Conservation (phyloP, 495 filamentous ascomycete genomes). For the Sporormia fimetaria region DNA sequence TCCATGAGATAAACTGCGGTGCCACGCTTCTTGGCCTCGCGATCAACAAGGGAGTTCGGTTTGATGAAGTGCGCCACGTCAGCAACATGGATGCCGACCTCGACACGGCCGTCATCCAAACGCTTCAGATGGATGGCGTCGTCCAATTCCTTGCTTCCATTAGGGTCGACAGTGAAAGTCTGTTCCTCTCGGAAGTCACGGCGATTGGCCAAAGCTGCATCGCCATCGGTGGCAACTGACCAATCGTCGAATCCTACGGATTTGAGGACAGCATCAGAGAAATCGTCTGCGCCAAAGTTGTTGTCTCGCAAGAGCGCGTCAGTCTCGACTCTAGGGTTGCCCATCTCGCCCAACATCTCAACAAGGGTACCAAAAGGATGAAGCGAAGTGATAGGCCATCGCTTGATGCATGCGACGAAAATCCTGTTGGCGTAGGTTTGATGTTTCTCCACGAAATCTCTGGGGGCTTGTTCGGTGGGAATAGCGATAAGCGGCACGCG, state of each 20-base stretch:
- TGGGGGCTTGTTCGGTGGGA: constrained; percentile 91
- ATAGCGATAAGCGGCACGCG: constrained; percentile 96
- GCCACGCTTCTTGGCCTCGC: constrained; percentile 95
- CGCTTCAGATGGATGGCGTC: constrained; percentile 86
- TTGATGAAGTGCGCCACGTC: constrained; percentile 98
- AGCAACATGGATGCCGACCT: constrained; percentile 90
- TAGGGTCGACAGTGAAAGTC: constrained; percentile 84
- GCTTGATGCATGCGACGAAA: constrained; percentile 97
- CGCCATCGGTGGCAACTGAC: constrained; percentile 71
- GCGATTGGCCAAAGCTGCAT: constrained; percentile 59
- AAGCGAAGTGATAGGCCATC: constrained; percentile 98
- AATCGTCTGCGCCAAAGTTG: constrained; percentile 96
- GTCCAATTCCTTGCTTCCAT: constrained; percentile 71
- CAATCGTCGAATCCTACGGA: constrained; percentile 88
- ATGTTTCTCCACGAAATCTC: constrained; percentile 97
- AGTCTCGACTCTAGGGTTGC: constrained; percentile 90
- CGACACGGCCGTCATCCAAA: constrained; percentile 68
- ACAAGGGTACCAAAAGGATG: constrained; percentile 97
- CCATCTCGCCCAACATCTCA: constrained; percentile 95
- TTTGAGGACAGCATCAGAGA: constrained; percentile 88
- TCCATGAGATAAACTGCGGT: constrained; percentile 92
- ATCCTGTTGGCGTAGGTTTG: constrained; percentile 95
- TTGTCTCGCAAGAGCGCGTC: constrained; percentile 95
- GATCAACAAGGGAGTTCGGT: constrained; percentile 86
- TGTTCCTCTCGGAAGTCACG: constrained; percentile 85